phyloP scores from a whole-genome alignment of 805 yeast species.

The Hyphopichia homilentoma region DNA sequence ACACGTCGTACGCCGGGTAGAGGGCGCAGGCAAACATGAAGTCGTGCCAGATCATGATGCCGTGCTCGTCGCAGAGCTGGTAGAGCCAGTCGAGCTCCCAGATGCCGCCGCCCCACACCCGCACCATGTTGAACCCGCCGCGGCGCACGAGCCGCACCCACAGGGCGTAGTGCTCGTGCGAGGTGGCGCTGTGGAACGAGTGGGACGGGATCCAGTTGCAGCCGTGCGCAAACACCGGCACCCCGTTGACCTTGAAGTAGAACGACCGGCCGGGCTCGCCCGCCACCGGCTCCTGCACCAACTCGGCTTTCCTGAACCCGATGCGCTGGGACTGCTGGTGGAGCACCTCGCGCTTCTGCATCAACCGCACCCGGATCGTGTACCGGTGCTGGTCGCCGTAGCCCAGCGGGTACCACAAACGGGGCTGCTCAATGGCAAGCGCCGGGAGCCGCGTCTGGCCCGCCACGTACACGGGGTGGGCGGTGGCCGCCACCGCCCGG shows the following conservation, averaged over 20 bases:
- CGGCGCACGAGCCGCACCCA: slow-evolving; percentile 32
- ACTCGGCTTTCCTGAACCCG: slow-evolving; percentile 40
- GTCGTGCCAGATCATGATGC: slow-evolving; percentile 52
- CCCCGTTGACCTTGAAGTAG: slow-evolving; percentile 38
- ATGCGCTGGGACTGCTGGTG: slow-evolving; percentile 14
- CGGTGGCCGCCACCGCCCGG: background rate
- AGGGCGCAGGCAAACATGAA: slow-evolving; percentile 58
- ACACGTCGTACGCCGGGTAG: slow-evolving; percentile 42
- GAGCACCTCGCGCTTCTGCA: slow-evolving; percentile 4
- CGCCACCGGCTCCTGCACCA: slow-evolving; percentile 30
- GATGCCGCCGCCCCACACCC: slow-evolving; percentile 51
- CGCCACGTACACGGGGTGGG: background rate
- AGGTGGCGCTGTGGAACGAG: slow-evolving; percentile 29
- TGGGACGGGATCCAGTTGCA: slow-evolving; percentile 51
- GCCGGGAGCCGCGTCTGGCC: background rate
- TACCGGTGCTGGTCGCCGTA: slow-evolving; percentile 36
- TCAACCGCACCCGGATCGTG: slow-evolving; percentile 13
- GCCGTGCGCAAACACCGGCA: slow-evolving; percentile 37
- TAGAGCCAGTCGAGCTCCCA: slow-evolving; percentile 43
- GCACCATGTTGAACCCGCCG: slow-evolving; percentile 43
- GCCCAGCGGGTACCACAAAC: slow-evolving; percentile 40
- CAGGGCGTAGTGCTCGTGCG: slow-evolving; percentile 29
- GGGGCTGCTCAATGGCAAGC: slow-evolving; percentile 19
- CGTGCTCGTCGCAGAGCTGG: slow-evolving; percentile 40
- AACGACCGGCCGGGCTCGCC: slow-evolving; percentile 37